A percentile compares a stretch with the other conserved stretches of the same genome.
These are phyloP conservation scores for Penicillium herquei DNA, from an alignment of 495 filamentous ascomycete genomes.

Conservation along the genomic window DNA sequence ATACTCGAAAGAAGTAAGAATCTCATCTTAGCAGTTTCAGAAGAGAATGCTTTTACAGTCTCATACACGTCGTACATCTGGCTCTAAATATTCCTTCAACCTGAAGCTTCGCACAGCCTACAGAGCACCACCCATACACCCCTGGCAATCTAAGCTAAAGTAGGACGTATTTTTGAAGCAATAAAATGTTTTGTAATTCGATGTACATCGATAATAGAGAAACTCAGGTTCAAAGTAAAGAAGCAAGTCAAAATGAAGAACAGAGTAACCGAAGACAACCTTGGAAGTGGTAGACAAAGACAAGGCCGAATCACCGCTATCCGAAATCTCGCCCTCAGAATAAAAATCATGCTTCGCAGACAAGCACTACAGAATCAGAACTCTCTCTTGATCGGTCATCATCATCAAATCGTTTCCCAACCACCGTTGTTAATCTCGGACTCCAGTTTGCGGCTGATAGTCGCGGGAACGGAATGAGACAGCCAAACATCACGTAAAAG, in stretches of 20 bases:
- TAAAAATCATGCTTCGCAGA: not conserved
- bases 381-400: slow-evolving; percentile 1
- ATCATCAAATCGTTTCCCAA: slow-evolving; percentile 80
- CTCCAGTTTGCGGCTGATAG: slow-evolving; percentile 85
- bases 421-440: slow-evolving; percentile 94
- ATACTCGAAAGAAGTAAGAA: not conserved
- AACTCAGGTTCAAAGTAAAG: not conserved
- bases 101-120: too few relatives aligned
- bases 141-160: too few relatives aligned
- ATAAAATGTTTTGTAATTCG: too few relatives aligned
- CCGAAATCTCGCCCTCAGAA: slow-evolving; percentile 1
- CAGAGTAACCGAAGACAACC: not conserved
- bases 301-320: not conserved
- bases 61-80: too few relatives aligned
- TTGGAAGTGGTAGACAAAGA: not conserved
- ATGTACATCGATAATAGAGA: too few relatives aligned
- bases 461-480: slow-evolving; percentile 79
- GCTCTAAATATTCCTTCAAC: too few relatives aligned
- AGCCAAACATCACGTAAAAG: slow-evolving; percentile 86
- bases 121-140: too few relatives aligned
- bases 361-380: not conserved
- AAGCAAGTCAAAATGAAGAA: not conserved
- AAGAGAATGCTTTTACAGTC: too few relatives aligned
- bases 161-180: too few relatives aligned
- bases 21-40: too few relatives aligned